Evolutionary conservation across 164 flowering plant species (phyloP), one percentile per base, ranked within the genome.

Genomic region (Kalanchoe fedtschenkoi): DNA sequence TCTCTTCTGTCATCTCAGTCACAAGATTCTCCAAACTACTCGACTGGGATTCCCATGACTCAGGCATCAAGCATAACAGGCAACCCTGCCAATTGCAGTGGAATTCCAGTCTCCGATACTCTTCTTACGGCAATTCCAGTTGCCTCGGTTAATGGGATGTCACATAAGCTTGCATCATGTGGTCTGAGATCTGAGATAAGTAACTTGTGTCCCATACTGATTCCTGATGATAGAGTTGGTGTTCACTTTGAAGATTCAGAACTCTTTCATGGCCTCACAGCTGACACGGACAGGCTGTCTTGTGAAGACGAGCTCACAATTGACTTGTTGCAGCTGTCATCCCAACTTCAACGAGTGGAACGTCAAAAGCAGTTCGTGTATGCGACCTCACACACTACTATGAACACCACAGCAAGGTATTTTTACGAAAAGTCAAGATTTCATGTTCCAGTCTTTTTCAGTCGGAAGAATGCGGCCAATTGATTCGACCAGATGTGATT

Each of bases 1-100:
- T 82, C 89, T 84, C 86, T 84, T 81, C 87, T 82, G 87, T 84
- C 90, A 80, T 69, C 80, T 67, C 83, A 77, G 63, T 69, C 85
- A 61, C 77, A 66, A 32, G 77, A 71, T 62, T 71, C 77, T 11
- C 66, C 81, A 56, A 71, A 64, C 63, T 74, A 69, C 60, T 71
- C 73, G 0, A 71, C 82, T 9, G 80, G 69, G 63, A 72, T 74
- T 62, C 72, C 78, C 38, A 60, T 75, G 59, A 69, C 72, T 37
- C 64, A 47, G 16, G 68, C 81, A 13, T 62, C 69, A 58, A 51
- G 70, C 11, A 22, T 68, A 14, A 70, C 69, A 16, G 74, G 66
- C 46, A 66, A 57, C 62, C 61, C 64, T 35, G 60, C 59, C 39
- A 71, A 66, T 43, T 69, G 66, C 67, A 76, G 41, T 62, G 51